A percentile compares a stretch with the other conserved stretches of the same genome.
These are phyloP conservation scores for Lachancea mirantina DNA, from an alignment of 805 yeast genomes.

Conservation along the genomic window DNA sequence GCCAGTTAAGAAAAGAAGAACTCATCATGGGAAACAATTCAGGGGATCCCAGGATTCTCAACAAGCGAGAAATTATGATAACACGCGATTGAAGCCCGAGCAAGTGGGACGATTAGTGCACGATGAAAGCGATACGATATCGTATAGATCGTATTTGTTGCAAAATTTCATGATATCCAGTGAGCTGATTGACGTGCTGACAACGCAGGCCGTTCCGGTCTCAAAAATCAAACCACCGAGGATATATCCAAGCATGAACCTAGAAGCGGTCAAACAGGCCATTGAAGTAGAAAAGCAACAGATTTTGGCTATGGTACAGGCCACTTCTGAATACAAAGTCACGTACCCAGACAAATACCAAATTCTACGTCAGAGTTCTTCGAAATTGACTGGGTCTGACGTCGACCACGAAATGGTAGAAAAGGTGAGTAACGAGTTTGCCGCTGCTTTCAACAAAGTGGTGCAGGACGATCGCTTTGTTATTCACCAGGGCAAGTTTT, in stretches of 20 bases:
- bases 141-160: conserved; percentile 23
- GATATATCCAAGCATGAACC: conserved; percentile 7
- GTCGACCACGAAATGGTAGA: background rate
- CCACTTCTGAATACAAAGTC: background rate
- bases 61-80: conserved; percentile 2
- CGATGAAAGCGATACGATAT: conserved; percentile 31
- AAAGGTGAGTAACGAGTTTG: background rate
- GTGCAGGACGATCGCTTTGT: conserved; percentile 16
- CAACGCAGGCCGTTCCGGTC: conserved; percentile 20
- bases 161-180: conserved; percentile 21
- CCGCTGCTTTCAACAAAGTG: conserved; percentile 9
- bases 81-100: conserved; percentile 19
- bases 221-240: conserved; percentile 17
- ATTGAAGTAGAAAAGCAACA: conserved; percentile 13
- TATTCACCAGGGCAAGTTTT: conserved; percentile 16
- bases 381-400: background rate
- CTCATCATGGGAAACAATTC: conserved; percentile 15
- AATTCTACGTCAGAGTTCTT: conserved; percentile 1
- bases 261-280: conserved; percentile 10
- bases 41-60: conserved; percentile 6
- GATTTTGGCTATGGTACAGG: conserved; percentile 4
- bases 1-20: conserved; percentile 26
- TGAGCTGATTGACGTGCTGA: conserved; percentile 19
- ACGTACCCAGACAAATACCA: conserved; percentile 1
- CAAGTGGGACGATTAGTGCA: conserved; percentile 22